Evolutionary conservation across 257 asterid species (phyloP).

Genomic region (Nicotiana undulata): DNA sequence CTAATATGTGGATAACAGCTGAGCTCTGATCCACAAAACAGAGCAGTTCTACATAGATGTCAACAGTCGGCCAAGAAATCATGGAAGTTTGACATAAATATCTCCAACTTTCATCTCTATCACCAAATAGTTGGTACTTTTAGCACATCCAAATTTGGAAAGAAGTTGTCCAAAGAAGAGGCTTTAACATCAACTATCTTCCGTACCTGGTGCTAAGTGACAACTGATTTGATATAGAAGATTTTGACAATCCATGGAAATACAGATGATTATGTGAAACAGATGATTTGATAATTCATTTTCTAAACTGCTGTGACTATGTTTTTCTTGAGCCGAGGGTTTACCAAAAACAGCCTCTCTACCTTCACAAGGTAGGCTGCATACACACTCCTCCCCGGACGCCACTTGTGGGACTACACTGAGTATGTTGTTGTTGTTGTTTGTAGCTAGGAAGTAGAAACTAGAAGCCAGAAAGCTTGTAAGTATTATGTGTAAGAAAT

Average conservation of each 20-base stretch:
- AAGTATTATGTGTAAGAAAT: neutral
- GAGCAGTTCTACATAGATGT: neutral
- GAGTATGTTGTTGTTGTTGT: no score
- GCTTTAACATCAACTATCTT: neutral
- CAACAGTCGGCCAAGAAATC: neutral
- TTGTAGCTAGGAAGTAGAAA: neutral
- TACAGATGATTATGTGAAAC: neutral
- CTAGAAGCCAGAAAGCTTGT: neutral
- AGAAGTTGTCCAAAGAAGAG: neutral
- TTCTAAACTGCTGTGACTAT: no score
- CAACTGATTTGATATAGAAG: neutral
- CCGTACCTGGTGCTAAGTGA: neutral
- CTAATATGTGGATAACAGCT: neutral
- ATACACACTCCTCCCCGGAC: no score
- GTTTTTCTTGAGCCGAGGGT: no score
- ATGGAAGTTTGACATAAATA: neutral
- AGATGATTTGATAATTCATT: no score
- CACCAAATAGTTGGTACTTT: neutral
- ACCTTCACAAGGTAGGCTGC: no score
- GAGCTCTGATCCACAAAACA: neutral
- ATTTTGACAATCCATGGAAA: neutral
- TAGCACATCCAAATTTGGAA: neutral
- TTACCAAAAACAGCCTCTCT: no score
- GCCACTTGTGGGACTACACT: no score
- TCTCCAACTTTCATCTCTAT: neutral